Conservation (phyloP, 2,329 filamentous ascomycete species). For the Penicillium thymicola region DNA sequence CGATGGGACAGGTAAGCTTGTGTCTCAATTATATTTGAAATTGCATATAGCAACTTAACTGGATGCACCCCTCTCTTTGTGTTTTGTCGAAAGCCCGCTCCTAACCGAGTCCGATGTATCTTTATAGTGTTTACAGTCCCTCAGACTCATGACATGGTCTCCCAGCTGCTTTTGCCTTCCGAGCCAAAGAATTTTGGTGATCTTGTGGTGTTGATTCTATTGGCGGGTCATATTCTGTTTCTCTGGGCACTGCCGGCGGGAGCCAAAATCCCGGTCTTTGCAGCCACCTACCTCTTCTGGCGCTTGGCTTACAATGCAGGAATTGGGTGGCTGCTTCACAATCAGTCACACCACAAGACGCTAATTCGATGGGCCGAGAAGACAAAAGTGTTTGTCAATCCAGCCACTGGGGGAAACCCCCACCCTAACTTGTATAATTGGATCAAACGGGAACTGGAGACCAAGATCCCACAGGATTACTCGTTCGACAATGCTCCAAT, state of each 20-base stretch:
- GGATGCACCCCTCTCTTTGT: background rate
- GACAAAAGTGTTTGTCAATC: slow-evolving; percentile 80
- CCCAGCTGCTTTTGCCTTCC: slow-evolving; percentile 87
- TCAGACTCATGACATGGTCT: slow-evolving; percentile 97
- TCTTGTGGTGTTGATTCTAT: slow-evolving; percentile 70
- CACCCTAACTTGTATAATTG: slow-evolving; percentile 77
- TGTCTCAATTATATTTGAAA: background rate
- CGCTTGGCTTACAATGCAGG: slow-evolving; percentile 87
- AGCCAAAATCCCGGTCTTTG: slow-evolving; percentile 73
- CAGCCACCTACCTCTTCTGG: slow-evolving; percentile 86
- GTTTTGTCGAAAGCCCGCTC: slow-evolving; percentile 10
- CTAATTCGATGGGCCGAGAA: slow-evolving; percentile 85
- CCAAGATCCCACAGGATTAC: slow-evolving; percentile 92
- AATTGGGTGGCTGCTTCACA: slow-evolving; percentile 83
- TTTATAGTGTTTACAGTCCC: slow-evolving; percentile 88
- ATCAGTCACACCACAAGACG: slow-evolving; percentile 84
- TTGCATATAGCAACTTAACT: background rate
- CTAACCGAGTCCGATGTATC: slow-evolving; percentile 18
- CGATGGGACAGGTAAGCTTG: slow-evolving; percentile 76
- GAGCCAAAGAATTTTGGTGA: slow-evolving; percentile 96
- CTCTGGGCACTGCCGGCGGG: slow-evolving; percentile 69
- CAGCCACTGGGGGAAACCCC: slow-evolving; percentile 74
- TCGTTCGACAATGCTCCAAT: slow-evolving; percentile 87
- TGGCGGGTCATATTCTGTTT: slow-evolving; percentile 69
- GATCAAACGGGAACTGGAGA: slow-evolving; percentile 85